phyloP scores from a whole-genome alignment of 2,329 filamentous ascomycete genomes.

The Trichoderma sp. region DNA sequence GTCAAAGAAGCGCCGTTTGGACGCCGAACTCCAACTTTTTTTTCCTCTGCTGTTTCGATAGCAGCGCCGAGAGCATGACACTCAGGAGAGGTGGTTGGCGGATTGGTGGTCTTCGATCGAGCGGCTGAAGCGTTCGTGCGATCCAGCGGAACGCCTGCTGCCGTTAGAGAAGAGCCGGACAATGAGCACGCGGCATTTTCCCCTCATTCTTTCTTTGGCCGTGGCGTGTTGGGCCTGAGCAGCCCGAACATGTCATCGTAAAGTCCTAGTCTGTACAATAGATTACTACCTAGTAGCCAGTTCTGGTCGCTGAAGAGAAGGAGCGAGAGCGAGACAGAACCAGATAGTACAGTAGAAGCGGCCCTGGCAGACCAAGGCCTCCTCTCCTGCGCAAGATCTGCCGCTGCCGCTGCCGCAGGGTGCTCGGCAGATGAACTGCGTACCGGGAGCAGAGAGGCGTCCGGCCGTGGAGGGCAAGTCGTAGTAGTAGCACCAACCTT shows the following conservation, averaged over 20 bases:
- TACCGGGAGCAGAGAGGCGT: conserved; percentile 15
- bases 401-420: conserved; percentile 16
- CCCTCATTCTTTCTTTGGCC: neutral
- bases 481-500: neutral
- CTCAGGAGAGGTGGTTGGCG: conserved; percentile 12
- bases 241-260: neutral
- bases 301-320: neutral
- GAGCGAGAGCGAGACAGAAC: neutral
- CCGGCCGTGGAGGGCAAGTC: neutral
- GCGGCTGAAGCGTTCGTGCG: conserved; percentile 17
- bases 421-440: conserved; percentile 18
- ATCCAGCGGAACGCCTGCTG: conserved; percentile 10
- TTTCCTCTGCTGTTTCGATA: conserved; percentile 5
- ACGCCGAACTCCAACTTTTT: conserved; percentile 7
- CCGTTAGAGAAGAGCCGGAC: neutral
- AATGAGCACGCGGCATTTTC: conserved; percentile 17
- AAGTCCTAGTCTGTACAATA: neutral
- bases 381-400: conserved; percentile 10
- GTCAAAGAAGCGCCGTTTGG: neutral
- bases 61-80: conserved; percentile 18
- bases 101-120: conserved; percentile 2
- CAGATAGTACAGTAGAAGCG: neutral
- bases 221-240: neutral
- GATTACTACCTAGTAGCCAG: neutral
- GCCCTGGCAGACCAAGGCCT: neutral